These are phyloP conservation scores for Aureobasidium leucospermi DNA, from an alignment of 2,329 filamentous ascomycete genomes.

Conservation along the genomic window DNA sequence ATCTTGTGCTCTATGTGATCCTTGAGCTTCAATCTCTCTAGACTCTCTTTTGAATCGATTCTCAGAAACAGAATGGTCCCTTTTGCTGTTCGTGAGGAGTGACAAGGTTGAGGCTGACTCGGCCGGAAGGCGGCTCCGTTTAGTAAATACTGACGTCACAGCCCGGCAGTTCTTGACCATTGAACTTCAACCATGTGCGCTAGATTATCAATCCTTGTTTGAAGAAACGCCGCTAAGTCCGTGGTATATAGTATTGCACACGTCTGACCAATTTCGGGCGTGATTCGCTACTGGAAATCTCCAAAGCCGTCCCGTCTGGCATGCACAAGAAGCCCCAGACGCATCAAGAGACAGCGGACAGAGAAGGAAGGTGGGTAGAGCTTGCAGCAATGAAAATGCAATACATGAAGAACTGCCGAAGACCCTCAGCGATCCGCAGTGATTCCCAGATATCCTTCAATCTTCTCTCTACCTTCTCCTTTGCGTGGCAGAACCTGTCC, in stretches of 20 bases:
- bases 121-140: background rate
- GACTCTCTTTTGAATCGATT: background rate
- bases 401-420: no score
- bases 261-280: background rate
- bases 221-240: background rate
- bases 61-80: background rate
- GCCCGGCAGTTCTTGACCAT: background rate
- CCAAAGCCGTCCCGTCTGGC: background rate
- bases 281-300: background rate
- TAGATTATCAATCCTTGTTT: slow-evolving; percentile 6
- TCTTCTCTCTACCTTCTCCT: background rate
- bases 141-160: background rate
- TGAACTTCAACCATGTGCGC: background rate
- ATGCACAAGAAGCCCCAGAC: no score
- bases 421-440: no score
- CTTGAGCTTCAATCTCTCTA: background rate
- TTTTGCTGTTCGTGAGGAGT: background rate
- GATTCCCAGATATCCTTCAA: background rate
- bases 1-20: no score
- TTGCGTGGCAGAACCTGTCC: background rate
- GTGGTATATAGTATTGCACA: background rate
- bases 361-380: no score
- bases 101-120: background rate
- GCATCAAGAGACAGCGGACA: no score
- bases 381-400: no score